Base-by-base conservation (phyloP, 345 rosid species). In the Eucalyptus erythrocorys region DNA sequence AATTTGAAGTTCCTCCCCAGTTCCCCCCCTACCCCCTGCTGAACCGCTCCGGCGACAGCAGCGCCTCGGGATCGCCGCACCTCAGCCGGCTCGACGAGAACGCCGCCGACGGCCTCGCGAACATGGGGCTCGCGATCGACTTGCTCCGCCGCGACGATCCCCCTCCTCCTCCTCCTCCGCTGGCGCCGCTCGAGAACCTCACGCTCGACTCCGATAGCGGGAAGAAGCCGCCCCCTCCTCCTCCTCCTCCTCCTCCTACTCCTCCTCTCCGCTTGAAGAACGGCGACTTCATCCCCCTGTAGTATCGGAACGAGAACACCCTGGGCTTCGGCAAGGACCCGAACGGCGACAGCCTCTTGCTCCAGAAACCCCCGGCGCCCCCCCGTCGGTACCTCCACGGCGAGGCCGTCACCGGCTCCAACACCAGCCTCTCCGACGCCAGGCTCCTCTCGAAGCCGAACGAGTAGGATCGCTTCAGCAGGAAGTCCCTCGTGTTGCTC, bases 21-120 rank as follows among this genome's bases (percentile, higher is more conserved):
- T 37, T n/a, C n/a, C 51, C 21, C 50, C 43, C 30, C 68, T 66
- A 93, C 87, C 98, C 91, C 34, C 94, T 68, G 92, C 91, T 95
- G 80, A 95, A 96, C 89, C 99, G 94, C 92, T 97, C 99, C 94
- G 99, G 99, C 79, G 99, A 97, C 6, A 97, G 88, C 59, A 97
- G 86, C 55, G 99, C 99, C 93, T 97, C 99, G 34, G 99, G 99
- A 92, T 97, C 99, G 80, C 99, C 99, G 88, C 99, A 97, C 91
- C 99, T 90, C 30, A 96, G 88, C 91, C 99, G 89, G 92, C 99
- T 97, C 53, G 99, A 96, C 84, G 98, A 93, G 91, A 94, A 95
- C 34, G 93, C 92, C 68, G 93, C 92, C 61, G 89, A 91, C 21
- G 93, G 87, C 27, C 96, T 88, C 87, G 91, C 87, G 85, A 94